These are phyloP conservation scores for Singerocomus inundabilis DNA, from an alignment of 1,284 basidiomycete species.

Conservation along the genomic window DNA sequence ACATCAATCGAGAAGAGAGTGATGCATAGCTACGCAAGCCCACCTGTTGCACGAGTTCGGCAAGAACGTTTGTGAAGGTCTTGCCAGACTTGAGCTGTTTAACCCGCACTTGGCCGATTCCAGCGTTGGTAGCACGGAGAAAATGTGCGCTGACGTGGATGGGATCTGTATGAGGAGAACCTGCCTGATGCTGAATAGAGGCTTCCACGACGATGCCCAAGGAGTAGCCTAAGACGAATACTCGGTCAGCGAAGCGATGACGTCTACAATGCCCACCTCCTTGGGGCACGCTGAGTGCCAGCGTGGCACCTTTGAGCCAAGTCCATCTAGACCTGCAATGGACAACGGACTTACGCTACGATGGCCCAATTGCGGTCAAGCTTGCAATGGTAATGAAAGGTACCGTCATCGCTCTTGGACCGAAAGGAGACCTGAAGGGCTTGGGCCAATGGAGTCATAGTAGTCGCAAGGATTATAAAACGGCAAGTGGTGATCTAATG, in stretches of 20 bases:
- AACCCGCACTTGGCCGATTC: constrained; percentile 47
- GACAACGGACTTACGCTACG: constrained; percentile 38
- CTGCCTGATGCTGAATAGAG: constrained; percentile 48
- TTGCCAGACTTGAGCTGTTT: constrained; percentile 46
- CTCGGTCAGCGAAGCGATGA: background rate
- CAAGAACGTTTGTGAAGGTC: constrained; percentile 52
- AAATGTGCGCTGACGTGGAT: constrained; percentile 61
- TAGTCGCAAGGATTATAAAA: too few relatives aligned
- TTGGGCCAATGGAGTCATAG: constrained; percentile 19
- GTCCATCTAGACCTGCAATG: background rate
- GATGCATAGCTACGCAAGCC: constrained; percentile 3
- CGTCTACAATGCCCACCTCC: constrained; percentile 41
- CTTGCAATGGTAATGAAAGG: constrained; percentile 37
- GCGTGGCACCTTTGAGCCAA: background rate
- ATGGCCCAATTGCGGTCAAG: constrained; percentile 47
- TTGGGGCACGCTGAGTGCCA: constrained; percentile 44
- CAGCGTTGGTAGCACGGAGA: constrained; percentile 42
- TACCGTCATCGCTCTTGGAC: constrained; percentile 17
- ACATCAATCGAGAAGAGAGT: constrained; percentile 1
- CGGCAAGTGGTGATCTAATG: too few relatives aligned
- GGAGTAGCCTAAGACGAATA: constrained; percentile 46
- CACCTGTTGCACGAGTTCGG: constrained; percentile 57
- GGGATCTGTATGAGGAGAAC: constrained; percentile 49
- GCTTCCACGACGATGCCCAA: constrained; percentile 55
- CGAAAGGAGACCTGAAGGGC: constrained; percentile 23